A percentile compares a stretch with the other conserved stretches of the same genome.
phyloP scores from a whole-genome alignment of 805 yeast genomes.

The Blastobotrys terrestris region DNA sequence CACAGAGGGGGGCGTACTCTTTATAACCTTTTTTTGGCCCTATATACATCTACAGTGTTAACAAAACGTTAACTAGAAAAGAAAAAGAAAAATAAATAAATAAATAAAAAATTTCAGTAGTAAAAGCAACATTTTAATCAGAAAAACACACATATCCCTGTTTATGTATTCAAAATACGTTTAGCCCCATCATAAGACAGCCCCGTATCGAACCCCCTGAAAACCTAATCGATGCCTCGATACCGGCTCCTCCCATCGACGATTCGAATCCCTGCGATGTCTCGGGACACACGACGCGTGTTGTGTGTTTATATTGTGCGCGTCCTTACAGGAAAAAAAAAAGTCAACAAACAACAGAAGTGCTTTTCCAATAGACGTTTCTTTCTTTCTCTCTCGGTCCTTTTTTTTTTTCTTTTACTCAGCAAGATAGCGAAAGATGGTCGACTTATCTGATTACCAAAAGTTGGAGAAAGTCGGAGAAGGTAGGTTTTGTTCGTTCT shows the following conservation, averaged over 20 bases:
- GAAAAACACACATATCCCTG: too few relatives aligned
- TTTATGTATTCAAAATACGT: too few relatives aligned
- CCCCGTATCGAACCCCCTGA: too few relatives aligned
- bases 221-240: not conserved
- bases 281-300: not conserved
- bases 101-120: too few relatives aligned
- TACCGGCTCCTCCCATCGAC: not conserved
- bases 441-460: slow-evolving; percentile 85
- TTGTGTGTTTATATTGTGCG: not conserved
- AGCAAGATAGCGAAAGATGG: slow-evolving; percentile 42
- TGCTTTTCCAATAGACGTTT: not conserved
- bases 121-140: too few relatives aligned
- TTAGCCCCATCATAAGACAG: too few relatives aligned
- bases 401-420: not conserved
- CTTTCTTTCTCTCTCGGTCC: not conserved
- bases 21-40: too few relatives aligned
- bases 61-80: too few relatives aligned
- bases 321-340: not conserved
- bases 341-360: not conserved
- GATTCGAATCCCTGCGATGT: not conserved
- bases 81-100: too few relatives aligned
- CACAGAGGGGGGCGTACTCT: too few relatives aligned
- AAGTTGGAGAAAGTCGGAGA: slow-evolving; percentile 96
- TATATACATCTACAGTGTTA: too few relatives aligned
- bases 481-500: slow-evolving; percentile 42